Conservation (phyloP, 768 basidiomycete species). For the Boletus sp. region DNA sequence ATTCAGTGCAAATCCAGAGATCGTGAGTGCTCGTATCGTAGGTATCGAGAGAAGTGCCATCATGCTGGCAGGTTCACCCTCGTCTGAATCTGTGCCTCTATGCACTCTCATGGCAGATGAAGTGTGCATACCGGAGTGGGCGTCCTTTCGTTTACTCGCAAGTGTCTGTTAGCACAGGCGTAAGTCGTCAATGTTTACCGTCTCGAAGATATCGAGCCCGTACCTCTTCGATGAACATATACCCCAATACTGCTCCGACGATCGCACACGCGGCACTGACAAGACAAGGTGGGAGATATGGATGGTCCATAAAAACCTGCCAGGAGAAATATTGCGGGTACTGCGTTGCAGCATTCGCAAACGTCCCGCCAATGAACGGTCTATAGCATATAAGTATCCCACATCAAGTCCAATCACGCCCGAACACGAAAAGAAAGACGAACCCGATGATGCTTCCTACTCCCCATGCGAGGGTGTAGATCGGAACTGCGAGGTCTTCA, state of each 20-base stretch:
- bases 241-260: constrained; percentile 10
- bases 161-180: too few species aligned
- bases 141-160: constrained; percentile 10
- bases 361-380: constrained; percentile 23
- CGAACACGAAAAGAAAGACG: constrained; percentile 1
- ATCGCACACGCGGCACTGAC: constrained; percentile 11
- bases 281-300: constrained; percentile 19
- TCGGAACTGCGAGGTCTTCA: constrained; percentile 54
- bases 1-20: constrained; percentile 49
- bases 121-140: too few species aligned
- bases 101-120: not conserved
- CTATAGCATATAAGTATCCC: not conserved
- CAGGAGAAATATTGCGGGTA: too few species aligned
- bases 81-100: not conserved
- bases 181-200: not conserved
- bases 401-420: not conserved
- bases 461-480: constrained; percentile 59
- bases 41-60: constrained; percentile 46
- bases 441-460: constrained; percentile 56
- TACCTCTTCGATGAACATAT: constrained; percentile 22
- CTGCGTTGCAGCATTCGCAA: constrained; percentile 16
- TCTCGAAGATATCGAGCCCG: not conserved
- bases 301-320: constrained; percentile 11
- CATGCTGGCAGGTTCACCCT: constrained; percentile 24
- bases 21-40: constrained; percentile 48